These are phyloP conservation scores for Puccinellia tenuiflora DNA, from an alignment of 176 grass and related monocot genomes.

Conservation along the genomic window DNA sequence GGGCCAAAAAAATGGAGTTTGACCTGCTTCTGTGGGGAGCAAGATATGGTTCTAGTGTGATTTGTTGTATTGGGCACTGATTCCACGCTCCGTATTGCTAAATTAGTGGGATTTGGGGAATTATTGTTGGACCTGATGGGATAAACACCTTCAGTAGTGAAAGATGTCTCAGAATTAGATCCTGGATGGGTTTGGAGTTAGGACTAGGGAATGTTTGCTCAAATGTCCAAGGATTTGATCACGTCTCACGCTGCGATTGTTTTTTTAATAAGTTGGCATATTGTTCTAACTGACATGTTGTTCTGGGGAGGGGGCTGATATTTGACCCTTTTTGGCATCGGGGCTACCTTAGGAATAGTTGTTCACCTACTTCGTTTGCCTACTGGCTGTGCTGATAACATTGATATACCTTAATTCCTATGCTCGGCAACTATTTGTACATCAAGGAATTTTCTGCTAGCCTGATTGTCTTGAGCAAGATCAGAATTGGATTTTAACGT, in stretches of 20 bases:
- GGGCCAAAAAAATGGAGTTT: constrained; percentile 12
- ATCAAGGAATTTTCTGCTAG: not conserved
- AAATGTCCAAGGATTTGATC: not conserved
- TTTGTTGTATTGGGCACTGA: not conserved
- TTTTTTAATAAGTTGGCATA: not conserved
- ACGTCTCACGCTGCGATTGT: not conserved
- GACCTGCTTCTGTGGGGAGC: not conserved
- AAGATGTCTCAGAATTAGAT: not conserved
- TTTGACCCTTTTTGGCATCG: too few species aligned
- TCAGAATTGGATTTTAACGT: not conserved
- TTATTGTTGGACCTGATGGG: not conserved
- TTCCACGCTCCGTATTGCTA: not conserved
- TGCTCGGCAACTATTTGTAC: not conserved
- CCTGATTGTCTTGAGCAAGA: not conserved
- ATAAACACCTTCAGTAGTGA: not conserved
- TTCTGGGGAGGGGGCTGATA: too few species aligned
- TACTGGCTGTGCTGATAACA: not conserved
- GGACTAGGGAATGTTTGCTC: not conserved
- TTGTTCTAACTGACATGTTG: too few species aligned
- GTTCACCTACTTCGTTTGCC: not conserved
- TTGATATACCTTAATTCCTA: not conserved
- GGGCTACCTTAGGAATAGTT: too few species aligned
- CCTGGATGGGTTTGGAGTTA: not conserved
- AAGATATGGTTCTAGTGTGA: not conserved
- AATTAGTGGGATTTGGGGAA: not conserved